Conservation (phyloP, 441 rosid species). For the Adansonia madagascariensis region DNA sequence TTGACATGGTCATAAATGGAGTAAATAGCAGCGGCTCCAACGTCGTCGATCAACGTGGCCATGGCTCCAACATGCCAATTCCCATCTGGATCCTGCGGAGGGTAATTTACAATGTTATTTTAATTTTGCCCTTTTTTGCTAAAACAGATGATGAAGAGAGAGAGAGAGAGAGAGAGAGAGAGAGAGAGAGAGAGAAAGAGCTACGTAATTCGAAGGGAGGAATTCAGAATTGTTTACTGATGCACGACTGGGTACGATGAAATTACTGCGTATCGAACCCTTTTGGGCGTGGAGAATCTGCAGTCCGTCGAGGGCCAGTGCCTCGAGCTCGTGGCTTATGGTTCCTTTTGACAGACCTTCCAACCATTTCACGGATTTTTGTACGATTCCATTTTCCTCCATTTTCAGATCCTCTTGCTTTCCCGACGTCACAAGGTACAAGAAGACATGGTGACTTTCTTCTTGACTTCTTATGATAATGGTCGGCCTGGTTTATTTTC, state of each 20-base stretch:
- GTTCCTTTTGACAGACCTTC: constrained; percentile 23
- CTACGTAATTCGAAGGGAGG: background rate
- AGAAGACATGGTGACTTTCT: background rate
- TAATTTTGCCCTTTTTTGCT: background rate
- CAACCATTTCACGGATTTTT: constrained; percentile 26
- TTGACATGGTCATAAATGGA: constrained; percentile 41
- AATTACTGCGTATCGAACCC: constrained; percentile 42
- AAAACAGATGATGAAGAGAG: background rate
- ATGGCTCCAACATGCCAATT: constrained; percentile 62
- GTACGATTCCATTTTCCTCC: background rate
- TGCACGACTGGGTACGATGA: constrained; percentile 44
- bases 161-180: background rate
- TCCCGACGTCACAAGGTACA: background rate
- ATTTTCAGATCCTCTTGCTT: background rate
- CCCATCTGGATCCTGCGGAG: constrained; percentile 53
- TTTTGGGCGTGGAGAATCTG: background rate
- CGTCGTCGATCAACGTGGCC: constrained; percentile 52
- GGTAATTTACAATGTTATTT: background rate
- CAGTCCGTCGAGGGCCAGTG: constrained; percentile 27
- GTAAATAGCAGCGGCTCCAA: constrained; percentile 48
- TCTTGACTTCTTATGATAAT: background rate
- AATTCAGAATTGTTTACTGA: constrained; percentile 29
- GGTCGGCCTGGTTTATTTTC: no score
- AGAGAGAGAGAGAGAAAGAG: background rate
- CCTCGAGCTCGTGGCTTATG: constrained; percentile 26